A percentile compares a stretch with the other conserved stretches of the same genome.
phyloP scores from a whole-genome alignment of 139 green algal species.

The Tetradesmus obliquus region DNA sequence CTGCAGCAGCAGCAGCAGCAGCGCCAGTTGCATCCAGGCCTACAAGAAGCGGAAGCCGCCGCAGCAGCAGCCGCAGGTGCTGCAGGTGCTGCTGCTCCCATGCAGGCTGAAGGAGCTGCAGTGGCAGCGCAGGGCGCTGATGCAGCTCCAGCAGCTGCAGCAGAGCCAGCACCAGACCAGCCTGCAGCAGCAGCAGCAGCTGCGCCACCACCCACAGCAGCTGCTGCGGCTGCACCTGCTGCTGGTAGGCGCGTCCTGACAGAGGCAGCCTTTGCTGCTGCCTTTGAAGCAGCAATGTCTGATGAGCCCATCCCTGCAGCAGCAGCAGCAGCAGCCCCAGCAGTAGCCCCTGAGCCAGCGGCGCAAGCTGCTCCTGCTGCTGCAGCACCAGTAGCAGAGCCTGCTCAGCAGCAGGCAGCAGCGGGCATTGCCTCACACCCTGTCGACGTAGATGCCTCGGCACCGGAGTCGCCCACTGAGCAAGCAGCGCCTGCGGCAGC shows the following conservation, averaged over 20 bases:
- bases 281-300: conserved; percentile 18
- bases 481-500: background rate
- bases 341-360: conserved; percentile 9
- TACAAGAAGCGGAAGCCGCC: background rate
- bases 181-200: background rate
- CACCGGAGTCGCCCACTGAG: background rate
- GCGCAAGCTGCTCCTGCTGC: conserved; percentile 30
- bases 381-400: conserved; percentile 26
- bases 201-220: background rate
- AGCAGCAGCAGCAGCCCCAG: conserved; percentile 20
- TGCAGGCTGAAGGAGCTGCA: background rate
- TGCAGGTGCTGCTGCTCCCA: background rate
- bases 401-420: conserved; percentile 44
- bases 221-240: background rate
- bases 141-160: conserved; percentile 10
- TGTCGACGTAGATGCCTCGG: conserved; percentile 6
- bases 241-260: background rate
- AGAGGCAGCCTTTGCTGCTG: conserved; percentile 10
- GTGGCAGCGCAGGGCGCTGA: conserved; percentile 3
- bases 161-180: conserved; percentile 7
- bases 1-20: conserved; percentile 35
- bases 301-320: background rate
- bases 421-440: conserved; percentile 24
- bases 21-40: background rate
- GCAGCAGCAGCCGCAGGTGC: background rate